Base-by-base conservation (phyloP, 2,329 filamentous ascomycete genomes). In the Paecilomyces fulvus region DNA sequence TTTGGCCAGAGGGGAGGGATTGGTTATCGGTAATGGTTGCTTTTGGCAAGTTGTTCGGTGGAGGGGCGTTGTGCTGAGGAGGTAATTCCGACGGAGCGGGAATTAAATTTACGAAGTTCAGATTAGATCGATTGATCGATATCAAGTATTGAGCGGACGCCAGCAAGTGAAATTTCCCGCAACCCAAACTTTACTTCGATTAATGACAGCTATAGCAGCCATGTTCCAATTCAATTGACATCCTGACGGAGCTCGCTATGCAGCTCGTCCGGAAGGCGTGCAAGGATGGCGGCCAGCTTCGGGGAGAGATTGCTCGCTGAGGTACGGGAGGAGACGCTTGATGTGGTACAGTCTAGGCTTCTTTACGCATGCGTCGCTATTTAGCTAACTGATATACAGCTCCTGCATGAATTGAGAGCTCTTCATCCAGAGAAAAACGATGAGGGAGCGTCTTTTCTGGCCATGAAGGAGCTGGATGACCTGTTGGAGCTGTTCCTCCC, bases 231-330 rank as follows among this genome's bases (percentile, higher is more conserved):
- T 43, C 37, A 17, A 43, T 43, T 43, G 14, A 43, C 1, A 17
- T 17, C 2, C 12, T 14, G 14, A 43, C 9, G n/a, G 21, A 25
- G 21, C 21, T 11, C 20, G 21, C 48, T 23, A 49, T 49, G 48
- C 48, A 49, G 21, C 10, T 28, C 12, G 4, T 28, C 10, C 12
- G 48, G 10, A 9, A 1, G 17, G 2, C n/a, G 9, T 43, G 6
- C 21, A 23, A 49, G 20, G 30, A 66, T 72, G 69, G 68, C 70
- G 55, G 67, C 68, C 50, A 65, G 59, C 55, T 72, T 83, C 60
- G 83, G 83, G 49, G 77, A 75, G 65, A 78, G 72, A 63, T 71
- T 85, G 67, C 70, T 85, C 56, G 71, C 65, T 51, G 78, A 80
- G 62, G 73, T 82, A 55, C 71, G 77, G 58, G 75, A 79, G 62